Base-by-base conservation (phyloP, 768 basidiomycete genomes). In the Floccularia luteovirens region DNA sequence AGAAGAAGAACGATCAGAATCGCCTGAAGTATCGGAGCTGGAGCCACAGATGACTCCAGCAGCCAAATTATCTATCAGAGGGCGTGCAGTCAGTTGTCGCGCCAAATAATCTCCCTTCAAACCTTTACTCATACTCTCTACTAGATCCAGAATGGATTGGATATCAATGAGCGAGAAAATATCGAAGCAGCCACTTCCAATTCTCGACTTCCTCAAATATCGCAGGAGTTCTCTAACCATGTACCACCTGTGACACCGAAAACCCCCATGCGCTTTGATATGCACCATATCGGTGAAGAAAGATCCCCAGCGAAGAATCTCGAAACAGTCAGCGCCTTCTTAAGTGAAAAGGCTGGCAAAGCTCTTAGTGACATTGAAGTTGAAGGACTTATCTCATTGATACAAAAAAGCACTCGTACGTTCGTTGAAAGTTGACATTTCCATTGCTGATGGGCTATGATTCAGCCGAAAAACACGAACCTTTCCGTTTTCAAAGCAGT, bases 401-500 rank as follows among this genome's bases (percentile, higher is more conserved):
- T 82, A 17, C 62, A 75, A 48, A 64, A 67, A 36, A 75, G 67
- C 48, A 65, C 69, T 37, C 62, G 74, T 77, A 46, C 23, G 63
- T 36, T 2, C 17, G 41, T 14, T 22, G 39, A 41, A 25, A 49
- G 36, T 38, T 48, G 28, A 42, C 32, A 23, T 13, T 32, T 1
- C 22, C 14, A 3, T 28, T 63, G 55, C 46, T 16, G 17, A 11
- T 11, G 14, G 2, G 4, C 11, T 53, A 71, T 41, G 64, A 63
- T 46, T 61, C 61, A 17, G 70, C 74, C 44, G 77, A n/a, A n/a
- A n/a, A n/a, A n/a, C n/a, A n/a, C n/a, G n/a, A n/a, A n/a, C n/a
- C 77, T 1, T 84, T 84, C 60, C 74, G 79, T 25, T 84, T 84
- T 58, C 72, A 77, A 3, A 69, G 66, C 30, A 64, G 58, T 28